phyloP scores from a whole-genome alignment of 305 asterid species.

The Plantago rigida region DNA sequence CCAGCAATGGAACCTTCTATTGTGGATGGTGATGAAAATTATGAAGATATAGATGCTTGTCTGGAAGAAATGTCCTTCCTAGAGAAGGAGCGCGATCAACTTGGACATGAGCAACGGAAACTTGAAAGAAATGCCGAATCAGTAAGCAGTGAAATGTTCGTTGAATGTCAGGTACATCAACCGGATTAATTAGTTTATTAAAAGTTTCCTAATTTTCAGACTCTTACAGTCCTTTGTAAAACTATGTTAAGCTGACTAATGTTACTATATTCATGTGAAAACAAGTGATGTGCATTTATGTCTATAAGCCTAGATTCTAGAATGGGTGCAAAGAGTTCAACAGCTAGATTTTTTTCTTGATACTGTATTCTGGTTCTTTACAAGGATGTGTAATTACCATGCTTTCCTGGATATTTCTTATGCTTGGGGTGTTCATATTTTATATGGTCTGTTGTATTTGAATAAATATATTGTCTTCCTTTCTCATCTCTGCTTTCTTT shows the following conservation, averaged over 20 bases:
- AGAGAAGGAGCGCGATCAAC: slow-evolving; percentile 56
- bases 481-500: background rate
- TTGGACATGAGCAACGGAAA: slow-evolving; percentile 68
- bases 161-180: slow-evolving; percentile 75
- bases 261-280: too few species aligned
- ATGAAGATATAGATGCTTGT: slow-evolving; percentile 38
- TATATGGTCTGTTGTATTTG: too few species aligned
- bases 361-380: too few species aligned
- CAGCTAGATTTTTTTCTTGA: too few species aligned
- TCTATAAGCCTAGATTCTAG: too few species aligned
- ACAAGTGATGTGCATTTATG: too few species aligned
- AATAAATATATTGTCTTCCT: too few species aligned
- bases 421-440: too few species aligned
- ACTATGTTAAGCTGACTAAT: background rate
- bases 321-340: too few species aligned
- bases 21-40: slow-evolving; percentile 32
- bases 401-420: background rate
- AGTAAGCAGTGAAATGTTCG: slow-evolving; percentile 81
- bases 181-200: background rate
- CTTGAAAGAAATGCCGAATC: slow-evolving; percentile 88
- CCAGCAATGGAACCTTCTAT: slow-evolving; percentile 20
- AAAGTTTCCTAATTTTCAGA: background rate
- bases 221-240: background rate
- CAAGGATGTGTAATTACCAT: too few species aligned
- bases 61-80: slow-evolving; percentile 57